These are phyloP conservation scores for Lignosus rhinocerotis DNA, from an alignment of 1,284 basidiomycete species.

Conservation along the genomic window DNA sequence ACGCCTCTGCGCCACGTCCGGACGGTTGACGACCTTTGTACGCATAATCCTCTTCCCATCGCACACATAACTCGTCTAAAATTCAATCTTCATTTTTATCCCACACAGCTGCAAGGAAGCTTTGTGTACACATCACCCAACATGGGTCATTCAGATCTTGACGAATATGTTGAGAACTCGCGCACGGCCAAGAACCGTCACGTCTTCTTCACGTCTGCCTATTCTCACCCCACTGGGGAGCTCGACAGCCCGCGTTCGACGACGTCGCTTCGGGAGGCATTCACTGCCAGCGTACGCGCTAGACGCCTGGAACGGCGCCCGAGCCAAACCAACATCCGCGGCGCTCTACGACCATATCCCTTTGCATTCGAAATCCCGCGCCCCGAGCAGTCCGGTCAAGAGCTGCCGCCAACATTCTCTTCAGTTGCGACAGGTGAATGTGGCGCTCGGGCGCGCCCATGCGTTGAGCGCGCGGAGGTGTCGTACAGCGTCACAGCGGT, in stretches of 20 bases:
- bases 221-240: conserved; percentile 46
- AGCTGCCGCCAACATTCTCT: conserved; percentile 61
- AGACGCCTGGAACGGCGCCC: conserved; percentile 29
- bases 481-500: conserved; percentile 54
- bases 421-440: conserved; percentile 29
- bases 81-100: background rate
- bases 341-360: conserved; percentile 44
- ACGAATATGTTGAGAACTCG: conserved; percentile 25
- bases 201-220: conserved; percentile 55
- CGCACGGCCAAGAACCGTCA: conserved; percentile 44
- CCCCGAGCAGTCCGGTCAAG: conserved; percentile 49
- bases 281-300: conserved; percentile 39
- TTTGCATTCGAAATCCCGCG: conserved; percentile 62
- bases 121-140: conserved; percentile 50
- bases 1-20: conserved; percentile 44
- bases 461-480: conserved; percentile 47
- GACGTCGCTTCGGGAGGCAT: conserved; percentile 50
- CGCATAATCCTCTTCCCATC: conserved; percentile 23
- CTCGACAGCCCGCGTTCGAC: conserved; percentile 39
- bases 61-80: conserved; percentile 3
- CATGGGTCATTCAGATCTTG: conserved; percentile 28
- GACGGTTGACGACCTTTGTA: conserved; percentile 61
- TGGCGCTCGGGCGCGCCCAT: conserved; percentile 34
- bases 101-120: conserved; percentile 57
- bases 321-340: conserved; percentile 26